Evolutionary conservation across 2,329 filamentous ascomycete genomes (phyloP), one percentile per base, ranked within the genome.

Genomic region (Xylaria sp.): DNA sequence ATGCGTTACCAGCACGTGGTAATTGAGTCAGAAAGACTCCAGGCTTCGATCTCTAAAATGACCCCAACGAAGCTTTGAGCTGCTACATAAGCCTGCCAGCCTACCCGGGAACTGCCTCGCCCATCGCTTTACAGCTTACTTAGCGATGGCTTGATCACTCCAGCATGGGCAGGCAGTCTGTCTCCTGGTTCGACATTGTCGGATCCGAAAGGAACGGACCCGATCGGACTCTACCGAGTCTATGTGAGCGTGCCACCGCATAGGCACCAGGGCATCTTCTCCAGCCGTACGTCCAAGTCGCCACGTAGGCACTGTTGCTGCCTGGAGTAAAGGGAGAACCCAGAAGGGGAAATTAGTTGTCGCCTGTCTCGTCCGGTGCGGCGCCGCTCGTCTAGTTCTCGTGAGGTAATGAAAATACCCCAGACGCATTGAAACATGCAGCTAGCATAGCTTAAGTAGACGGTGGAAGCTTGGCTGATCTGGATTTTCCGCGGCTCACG

Each of bases 381-480:
- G 60, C 57, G 36, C 64, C 60, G 59, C 49, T 61, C 43, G 41
- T 12, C 57, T 64, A 12, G 68, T 76, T 76, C 74, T 70, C 68
- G 73, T 77, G 57, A 76, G 59, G 75, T 77, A 77, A 77, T 74
- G 66, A 62, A 70, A 76, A 75, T 68, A 71, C 65, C 62, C 59
- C 41, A 39, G 49, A 64, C 43, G 20, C 25, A 36, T 36, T 59
- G 58, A 62, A 56, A 58, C 58, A 51, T 66, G 61, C 64, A 67
- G 68, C 51, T 41, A 51, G 58, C 20, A 33, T 33, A 48, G 41
- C 25, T 49, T 61, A 54, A 33, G 31, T 43, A 62, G 43, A 20
- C 25, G 56, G 23, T 55, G 56, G 58, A 51, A 54, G 52, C 62
- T 66, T 69, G 64, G 65, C 66, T 46, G 20, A 20, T 66, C 39